Percentiles rank a stretch among this genome's conserved stretches.
phyloP scores from a whole-genome alignment of 768 basidiomycete genomes.

The Agrocybe pediades region DNA sequence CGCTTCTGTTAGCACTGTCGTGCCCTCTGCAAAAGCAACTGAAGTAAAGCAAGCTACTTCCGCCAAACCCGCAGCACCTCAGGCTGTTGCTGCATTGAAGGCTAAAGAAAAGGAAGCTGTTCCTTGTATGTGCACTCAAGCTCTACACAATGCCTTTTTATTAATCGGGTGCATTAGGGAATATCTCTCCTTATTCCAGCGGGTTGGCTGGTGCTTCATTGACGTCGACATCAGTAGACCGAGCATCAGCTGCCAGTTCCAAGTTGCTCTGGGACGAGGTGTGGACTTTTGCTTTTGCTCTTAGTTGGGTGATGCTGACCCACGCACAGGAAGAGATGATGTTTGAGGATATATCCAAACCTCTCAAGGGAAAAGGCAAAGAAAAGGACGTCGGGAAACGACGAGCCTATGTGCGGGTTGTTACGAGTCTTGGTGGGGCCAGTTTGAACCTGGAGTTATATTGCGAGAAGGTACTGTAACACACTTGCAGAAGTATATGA shows the following conservation, averaged over 20 bases:
- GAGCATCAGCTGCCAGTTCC: constrained; percentile 64
- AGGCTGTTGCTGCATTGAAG: constrained; percentile 42
- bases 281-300: constrained; percentile 11
- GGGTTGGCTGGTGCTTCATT: constrained; percentile 91
- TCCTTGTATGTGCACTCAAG: constrained; percentile 63
- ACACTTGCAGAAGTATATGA: neutral
- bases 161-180: constrained; percentile 53
- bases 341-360: constrained; percentile 91
- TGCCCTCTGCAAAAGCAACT: constrained; percentile 30
- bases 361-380: constrained; percentile 83
- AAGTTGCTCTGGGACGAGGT: constrained; percentile 96
- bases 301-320: neutral
- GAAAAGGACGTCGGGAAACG: constrained; percentile 92
- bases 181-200: constrained; percentile 87
- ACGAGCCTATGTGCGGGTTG: constrained; percentile 93
- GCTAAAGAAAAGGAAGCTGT: constrained; percentile 59
- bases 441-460: constrained; percentile 84
- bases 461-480: constrained; percentile 75
- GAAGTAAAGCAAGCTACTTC: constrained; percentile 30
- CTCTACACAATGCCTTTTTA: neutral
- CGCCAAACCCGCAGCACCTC: constrained; percentile 33
- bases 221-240: constrained; percentile 87
- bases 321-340: constrained; percentile 83
- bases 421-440: constrained; percentile 87
- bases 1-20: constrained; percentile 41